Percentiles rank a stretch among this genome's conserved stretches.
Conservation (phyloP, 208 protist genomes). For the Perkinsela sp. region DNA sequence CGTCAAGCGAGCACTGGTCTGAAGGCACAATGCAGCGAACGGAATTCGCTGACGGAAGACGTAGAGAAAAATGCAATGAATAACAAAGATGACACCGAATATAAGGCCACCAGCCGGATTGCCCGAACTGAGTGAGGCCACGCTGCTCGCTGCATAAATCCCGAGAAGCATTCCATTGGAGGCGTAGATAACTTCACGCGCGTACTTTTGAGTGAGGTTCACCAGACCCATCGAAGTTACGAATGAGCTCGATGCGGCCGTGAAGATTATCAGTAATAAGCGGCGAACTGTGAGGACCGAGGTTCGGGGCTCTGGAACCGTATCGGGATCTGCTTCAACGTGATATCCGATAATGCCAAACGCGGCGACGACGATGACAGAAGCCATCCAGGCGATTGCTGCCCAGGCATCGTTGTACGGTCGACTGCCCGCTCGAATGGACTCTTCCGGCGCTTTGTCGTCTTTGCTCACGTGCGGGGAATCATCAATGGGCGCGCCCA, state of each 20-base stretch:
- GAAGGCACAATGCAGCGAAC: constrained; percentile 17
- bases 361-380: constrained; percentile 1
- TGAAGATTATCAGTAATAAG: neutral
- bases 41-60: constrained; percentile 19
- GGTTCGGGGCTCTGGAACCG: neutral
- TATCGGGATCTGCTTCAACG: neutral
- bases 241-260: neutral
- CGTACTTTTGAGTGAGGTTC: neutral
- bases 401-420: constrained; percentile 22
- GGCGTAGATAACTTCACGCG: neutral
- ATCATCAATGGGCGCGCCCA: too few relatives aligned
- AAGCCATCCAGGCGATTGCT: constrained; percentile 12
- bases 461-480: neutral
- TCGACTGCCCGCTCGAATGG: neutral
- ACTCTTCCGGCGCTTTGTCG: neutral
- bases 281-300: neutral
- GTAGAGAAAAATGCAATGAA: constrained; percentile 22
- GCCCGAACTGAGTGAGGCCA: neutral
- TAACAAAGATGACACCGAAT: neutral
- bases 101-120: neutral
- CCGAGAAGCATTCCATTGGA: constrained; percentile 9
- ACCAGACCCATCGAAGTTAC: neutral
- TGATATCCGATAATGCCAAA: constrained; percentile 2
- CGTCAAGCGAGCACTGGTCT: constrained; percentile 10
- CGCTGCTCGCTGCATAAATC: constrained; percentile 5